Evolutionary conservation across 2,329 filamentous ascomycete species (phyloP).

Genomic region (Fusarium virguliforme): DNA sequence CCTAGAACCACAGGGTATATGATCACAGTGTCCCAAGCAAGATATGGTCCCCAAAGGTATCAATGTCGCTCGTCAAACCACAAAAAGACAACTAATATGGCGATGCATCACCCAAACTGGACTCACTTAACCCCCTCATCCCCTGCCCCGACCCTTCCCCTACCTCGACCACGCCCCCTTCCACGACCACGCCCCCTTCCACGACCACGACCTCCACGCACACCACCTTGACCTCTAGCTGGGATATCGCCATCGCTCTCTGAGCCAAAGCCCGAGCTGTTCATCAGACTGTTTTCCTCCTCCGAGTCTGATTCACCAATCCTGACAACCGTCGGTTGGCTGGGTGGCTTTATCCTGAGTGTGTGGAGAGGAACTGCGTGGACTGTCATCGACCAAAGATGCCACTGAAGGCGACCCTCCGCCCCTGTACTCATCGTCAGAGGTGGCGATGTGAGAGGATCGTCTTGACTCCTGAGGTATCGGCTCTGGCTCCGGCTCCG

Average conservation of each 20-base stretch:
- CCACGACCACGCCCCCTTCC: constrained; percentile 32
- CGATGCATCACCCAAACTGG: background rate
- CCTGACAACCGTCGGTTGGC: constrained; percentile 46
- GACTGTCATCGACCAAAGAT: constrained; percentile 30
- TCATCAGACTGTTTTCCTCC: constrained; percentile 25
- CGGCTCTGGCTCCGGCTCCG: background rate
- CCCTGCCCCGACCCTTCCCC: constrained; percentile 40
- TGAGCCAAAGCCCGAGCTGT: constrained; percentile 30
- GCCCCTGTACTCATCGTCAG: constrained; percentile 6
- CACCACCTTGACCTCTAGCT: constrained; percentile 40
- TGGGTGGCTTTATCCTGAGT: constrained; percentile 3
- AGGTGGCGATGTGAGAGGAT: constrained; percentile 8
- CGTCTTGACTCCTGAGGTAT: background rate
- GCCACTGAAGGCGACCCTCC: constrained; percentile 16
- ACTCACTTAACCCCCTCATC: constrained; percentile 28
- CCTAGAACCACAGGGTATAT: constrained; percentile 1
- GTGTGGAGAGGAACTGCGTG: constrained; percentile 39
- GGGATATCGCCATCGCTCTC: constrained; percentile 49
- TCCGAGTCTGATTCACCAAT: constrained; percentile 50
- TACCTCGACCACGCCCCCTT: constrained; percentile 47
- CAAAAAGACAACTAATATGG: constrained; percentile 9
- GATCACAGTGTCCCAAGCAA: constrained; percentile 4
- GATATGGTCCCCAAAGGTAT: constrained; percentile 20
- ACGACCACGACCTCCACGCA: constrained; percentile 48
- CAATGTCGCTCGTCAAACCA: constrained; percentile 14